Base-by-base conservation (phyloP, 2,329 filamentous ascomycete species). In the Botrytis deweyae region DNA sequence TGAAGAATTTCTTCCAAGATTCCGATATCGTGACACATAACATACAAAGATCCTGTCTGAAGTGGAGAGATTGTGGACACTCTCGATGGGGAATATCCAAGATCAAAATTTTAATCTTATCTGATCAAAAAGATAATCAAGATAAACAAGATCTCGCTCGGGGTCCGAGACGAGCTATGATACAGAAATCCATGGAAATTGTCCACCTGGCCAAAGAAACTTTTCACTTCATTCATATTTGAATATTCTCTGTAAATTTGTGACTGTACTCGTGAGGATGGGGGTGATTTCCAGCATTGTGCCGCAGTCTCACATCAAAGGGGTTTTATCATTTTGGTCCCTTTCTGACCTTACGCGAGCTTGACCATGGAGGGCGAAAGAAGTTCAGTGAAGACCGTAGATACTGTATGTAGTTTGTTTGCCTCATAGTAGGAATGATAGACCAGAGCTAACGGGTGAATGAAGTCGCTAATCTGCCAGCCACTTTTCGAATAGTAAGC, bases 61-160 rank as follows among this genome's bases (percentile, higher is more conserved):
- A 40, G 59, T 42, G 36, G 61, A 42, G 22, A 40, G 36, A 25
- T 29, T 42, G 42, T 65, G 63, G 63, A 65, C 25, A 65, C 8
- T 29, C 4, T 46, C 20, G 3, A 46, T 46, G 63, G n/a, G 25
- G 40, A 46, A 33, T 46, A 42, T n/a, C 38, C 42, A 36, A 46
- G 63, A 46, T 65, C 63, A 46, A 65, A 65, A 4, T 20, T 44
- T 25, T 18, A 40, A 52, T 72, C 46, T 66, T 72, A 66, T 72
- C 70, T 66, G 70, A 72, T 72, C 44, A 66, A 55, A 63, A 52
- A 72, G 70, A 72, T 72, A 42, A 71, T 42, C 62, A 18, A n/a
- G 64, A 67, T 67, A 40, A 38, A 52, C 7, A 33, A 64, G 42
- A 63, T 52, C 10, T 64, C 33, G 8, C 10, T 64, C 33, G 8